Conservation (phyloP, 352 stramenopile genomes). For the Globisporangium ultimum region DNA sequence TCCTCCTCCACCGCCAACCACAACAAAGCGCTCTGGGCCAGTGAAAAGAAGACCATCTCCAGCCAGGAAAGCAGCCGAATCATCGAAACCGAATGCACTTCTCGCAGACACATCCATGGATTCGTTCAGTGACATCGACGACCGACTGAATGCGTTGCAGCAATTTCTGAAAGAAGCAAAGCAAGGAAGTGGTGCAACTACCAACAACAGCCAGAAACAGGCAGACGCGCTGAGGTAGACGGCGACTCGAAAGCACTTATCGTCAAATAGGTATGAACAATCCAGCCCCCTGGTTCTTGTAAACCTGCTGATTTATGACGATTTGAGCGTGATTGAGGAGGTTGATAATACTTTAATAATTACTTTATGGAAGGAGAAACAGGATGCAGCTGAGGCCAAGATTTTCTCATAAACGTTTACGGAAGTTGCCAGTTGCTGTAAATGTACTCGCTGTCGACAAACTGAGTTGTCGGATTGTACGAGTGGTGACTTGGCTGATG, state of each 20-base stretch:
- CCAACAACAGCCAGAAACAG: neutral
- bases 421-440: slow-evolving; percentile 11
- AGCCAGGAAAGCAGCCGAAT: slow-evolving; percentile 1
- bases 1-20: neutral
- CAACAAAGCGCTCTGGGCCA: slow-evolving; percentile 4
- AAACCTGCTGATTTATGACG: no score
- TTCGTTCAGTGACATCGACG: slow-evolving; percentile 85
- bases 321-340: no score
- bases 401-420: neutral
- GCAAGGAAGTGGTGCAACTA: slow-evolving; percentile 23
- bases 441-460: slow-evolving; percentile 4
- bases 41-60: neutral
- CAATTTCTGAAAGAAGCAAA: slow-evolving; percentile 83
- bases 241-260: neutral
- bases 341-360: no score
- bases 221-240: neutral
- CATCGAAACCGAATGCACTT: slow-evolving; percentile 19
- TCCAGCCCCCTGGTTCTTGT: no score
- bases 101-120: slow-evolving; percentile 61
- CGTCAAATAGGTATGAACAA: no score
- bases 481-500: slow-evolving; percentile 7
- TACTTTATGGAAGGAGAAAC: no score
- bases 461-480: slow-evolving; percentile 1
- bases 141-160: slow-evolving; percentile 75
- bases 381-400: no score